Evolutionary conservation across 768 basidiomycete genomes (phyloP).

Genomic region (Lactifluus echinatus): DNA sequence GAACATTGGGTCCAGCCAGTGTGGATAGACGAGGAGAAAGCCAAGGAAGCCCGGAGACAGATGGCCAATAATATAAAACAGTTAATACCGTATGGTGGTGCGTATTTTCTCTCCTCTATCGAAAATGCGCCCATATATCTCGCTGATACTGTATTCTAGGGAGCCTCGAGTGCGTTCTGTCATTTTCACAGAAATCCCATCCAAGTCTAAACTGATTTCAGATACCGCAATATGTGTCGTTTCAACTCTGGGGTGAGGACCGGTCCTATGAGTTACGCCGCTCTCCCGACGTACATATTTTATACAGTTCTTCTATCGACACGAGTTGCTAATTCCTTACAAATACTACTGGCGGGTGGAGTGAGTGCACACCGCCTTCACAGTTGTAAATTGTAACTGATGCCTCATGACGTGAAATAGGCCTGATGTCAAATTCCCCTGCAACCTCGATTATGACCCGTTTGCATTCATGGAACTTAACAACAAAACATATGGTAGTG

Average conservation of each 20-base stretch:
- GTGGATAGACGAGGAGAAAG: slow-evolving; percentile 44
- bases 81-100: slow-evolving; percentile 7
- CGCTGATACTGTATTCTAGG: background rate
- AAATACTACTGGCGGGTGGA: slow-evolving; percentile 34
- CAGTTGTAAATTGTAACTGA: background rate
- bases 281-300: background rate
- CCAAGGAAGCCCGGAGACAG: slow-evolving; percentile 23
- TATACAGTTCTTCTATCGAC: slow-evolving; percentile 48
- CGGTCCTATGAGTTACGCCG: background rate
- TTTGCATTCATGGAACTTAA: slow-evolving; percentile 74
- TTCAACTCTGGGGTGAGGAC: slow-evolving; percentile 38
- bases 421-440: slow-evolving; percentile 36
- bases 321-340: slow-evolving; percentile 50
- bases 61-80: slow-evolving; percentile 27
- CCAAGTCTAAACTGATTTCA: background rate
- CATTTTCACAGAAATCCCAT: background rate
- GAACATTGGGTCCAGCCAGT: slow-evolving; percentile 42
- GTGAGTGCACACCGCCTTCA: slow-evolving; percentile 34
- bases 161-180: slow-evolving; percentile 4
- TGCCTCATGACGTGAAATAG: slow-evolving; percentile 28
- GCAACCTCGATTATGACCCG: slow-evolving; percentile 30
- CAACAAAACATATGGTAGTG: slow-evolving; percentile 39
- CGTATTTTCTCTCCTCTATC: background rate
- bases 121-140: no score
- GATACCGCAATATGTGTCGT: slow-evolving; percentile 23